Conservation (phyloP, 768 basidiomycete species). For the Calocybe indica region DNA sequence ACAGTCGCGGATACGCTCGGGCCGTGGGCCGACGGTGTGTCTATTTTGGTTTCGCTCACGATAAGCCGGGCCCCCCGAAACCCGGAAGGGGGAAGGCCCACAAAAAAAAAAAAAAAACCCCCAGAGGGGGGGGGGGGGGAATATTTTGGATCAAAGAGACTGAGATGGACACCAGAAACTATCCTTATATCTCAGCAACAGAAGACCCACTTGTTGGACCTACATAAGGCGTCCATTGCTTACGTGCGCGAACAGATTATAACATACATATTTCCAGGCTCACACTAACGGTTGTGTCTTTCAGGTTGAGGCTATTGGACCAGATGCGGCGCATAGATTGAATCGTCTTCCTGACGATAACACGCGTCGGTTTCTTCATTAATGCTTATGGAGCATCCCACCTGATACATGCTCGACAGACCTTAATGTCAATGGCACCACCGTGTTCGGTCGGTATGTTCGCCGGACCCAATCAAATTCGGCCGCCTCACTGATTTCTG, state of each 20-base stretch:
- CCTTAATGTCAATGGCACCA: slow-evolving; percentile 32
- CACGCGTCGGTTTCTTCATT: slow-evolving; percentile 20
- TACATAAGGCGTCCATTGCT: slow-evolving; percentile 30
- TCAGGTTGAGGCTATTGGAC: slow-evolving; percentile 32
- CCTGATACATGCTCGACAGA: slow-evolving; percentile 12
- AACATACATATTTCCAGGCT: too few relatives aligned
- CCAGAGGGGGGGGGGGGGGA: too few relatives aligned
- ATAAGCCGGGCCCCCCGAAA: too few relatives aligned
- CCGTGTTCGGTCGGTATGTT: slow-evolving; percentile 32
- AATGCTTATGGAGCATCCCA: background rate
- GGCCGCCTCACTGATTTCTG: background rate
- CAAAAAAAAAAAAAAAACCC: too few relatives aligned
- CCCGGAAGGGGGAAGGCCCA: too few relatives aligned
- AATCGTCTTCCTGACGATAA: slow-evolving; percentile 32
- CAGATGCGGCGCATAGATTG: slow-evolving; percentile 30
- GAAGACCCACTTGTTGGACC: slow-evolving; percentile 30
- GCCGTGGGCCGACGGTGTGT: slow-evolving; percentile 30
- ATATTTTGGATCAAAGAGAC: background rate
- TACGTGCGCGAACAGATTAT: slow-evolving; percentile 15
- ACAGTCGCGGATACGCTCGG: slow-evolving; percentile 29
- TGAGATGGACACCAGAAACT: slow-evolving; percentile 17
- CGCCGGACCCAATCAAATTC: background rate
- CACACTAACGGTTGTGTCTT: background rate
- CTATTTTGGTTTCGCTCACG: background rate
- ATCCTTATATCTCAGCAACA: slow-evolving; percentile 29